A percentile compares a stretch with the other conserved stretches of the same genome.
phyloP scores from a whole-genome alignment of 1,284 basidiomycete species.

The Ustilago curta region DNA sequence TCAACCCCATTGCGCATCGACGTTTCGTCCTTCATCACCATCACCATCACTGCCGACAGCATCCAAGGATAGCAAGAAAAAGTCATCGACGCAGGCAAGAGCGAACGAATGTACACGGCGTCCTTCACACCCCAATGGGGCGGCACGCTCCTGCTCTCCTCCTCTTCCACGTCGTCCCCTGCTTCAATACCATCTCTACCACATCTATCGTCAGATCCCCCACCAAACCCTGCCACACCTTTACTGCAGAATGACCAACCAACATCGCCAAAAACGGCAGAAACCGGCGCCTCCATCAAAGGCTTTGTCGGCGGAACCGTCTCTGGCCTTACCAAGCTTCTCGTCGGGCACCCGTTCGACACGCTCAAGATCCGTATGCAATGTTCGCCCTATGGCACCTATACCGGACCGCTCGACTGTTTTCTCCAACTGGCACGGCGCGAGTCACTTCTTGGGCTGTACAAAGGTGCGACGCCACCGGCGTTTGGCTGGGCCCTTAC shows the following conservation, averaged over 20 bases:
- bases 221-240: constrained; percentile 27
- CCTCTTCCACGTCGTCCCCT: constrained; percentile 3
- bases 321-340: constrained; percentile 70
- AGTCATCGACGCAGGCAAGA: neutral
- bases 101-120: constrained; percentile 18
- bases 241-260: constrained; percentile 4
- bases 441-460: constrained; percentile 71
- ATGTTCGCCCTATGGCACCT: constrained; percentile 79
- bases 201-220: constrained; percentile 24
- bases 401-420: constrained; percentile 78
- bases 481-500: constrained; percentile 82
- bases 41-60: neutral
- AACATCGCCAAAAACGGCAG: constrained; percentile 2
- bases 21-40: neutral
- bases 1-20: no score
- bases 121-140: constrained; percentile 33
- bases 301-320: constrained; percentile 70
- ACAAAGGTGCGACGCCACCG: constrained; percentile 75
- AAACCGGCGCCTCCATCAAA: constrained; percentile 52
- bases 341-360: constrained; percentile 73
- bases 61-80: neutral
- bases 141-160: constrained; percentile 17
- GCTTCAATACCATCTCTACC: constrained; percentile 24
- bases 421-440: constrained; percentile 76
- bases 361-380: constrained; percentile 82